Base-by-base conservation (phyloP, 192 early-diverging fungal genomes). In the Umbelopsis ramanniana region DNA sequence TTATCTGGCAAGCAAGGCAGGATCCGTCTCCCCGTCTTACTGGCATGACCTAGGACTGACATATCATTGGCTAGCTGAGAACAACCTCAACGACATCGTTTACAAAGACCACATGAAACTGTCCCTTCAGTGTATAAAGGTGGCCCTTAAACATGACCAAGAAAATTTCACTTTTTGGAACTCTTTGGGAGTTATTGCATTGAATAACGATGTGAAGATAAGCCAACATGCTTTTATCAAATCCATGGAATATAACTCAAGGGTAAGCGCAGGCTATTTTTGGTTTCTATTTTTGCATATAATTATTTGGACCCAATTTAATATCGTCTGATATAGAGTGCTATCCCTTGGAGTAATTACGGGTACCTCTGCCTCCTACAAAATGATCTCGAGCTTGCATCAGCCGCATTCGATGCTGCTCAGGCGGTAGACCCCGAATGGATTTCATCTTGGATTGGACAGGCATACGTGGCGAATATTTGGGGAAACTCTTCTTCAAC, bases 201-300 rank as follows among this genome's bases (percentile, higher is more conserved):
- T 76, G 12, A 71, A 73, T 4, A 73, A 74, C 21, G 26, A 74
- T 85, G n/a, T 48, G 26, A 84, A 83, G 52, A 75, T 96, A 47
- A 88, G 90, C 53, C 97, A 98, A 75, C 92, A 96, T 73, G 88
- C 93, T 2, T 89, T 97, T 71, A 92, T 97, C 70, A 84, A 89
- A 74, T 86, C 97, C 15, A 86, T 91, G 37, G 89, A 93, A 54
- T 82, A 81, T 52, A 88, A 92, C 53, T 74, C 88, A 6, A 81
- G 86, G 85, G 92, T 93, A 84, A 53, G 74, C 29, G 26, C 46
- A 7, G 15, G 37, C 12, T 33, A 7, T n/a, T 47, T 33, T 52
- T 45, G 29, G 29, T 19, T 1, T 21, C 21, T 22, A 19, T 19
- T 26, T 21, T 29, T 66, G n/a, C 33, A 19, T 46, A 33, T n/a